Evolutionary conservation across 441 rosid genomes (phyloP).

Genomic region (Theobroma grandiflorum): DNA sequence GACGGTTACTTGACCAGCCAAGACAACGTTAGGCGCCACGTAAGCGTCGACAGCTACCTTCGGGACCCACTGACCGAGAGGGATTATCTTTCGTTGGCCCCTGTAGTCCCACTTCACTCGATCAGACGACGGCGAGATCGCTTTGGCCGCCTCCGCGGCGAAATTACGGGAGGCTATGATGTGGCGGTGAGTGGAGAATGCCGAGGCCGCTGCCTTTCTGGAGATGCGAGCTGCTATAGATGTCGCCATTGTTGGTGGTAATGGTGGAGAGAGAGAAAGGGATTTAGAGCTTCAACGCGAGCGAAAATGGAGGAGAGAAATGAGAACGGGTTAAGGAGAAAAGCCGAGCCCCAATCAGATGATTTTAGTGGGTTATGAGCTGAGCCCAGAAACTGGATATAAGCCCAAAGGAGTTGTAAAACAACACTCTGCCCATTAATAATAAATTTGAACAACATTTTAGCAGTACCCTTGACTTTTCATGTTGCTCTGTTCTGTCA

Average conservation of each 20-base stretch:
- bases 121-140: conserved; percentile 74
- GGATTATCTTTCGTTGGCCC: conserved; percentile 95
- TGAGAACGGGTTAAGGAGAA: not conserved
- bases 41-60: conserved; percentile 96
- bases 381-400: not conserved
- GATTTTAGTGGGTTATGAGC: not conserved
- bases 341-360: not conserved
- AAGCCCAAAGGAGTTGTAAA: not conserved
- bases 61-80: conserved; percentile 96
- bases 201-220: conserved; percentile 42
- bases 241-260: conserved; percentile 62
- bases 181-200: conserved; percentile 24
- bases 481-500: not conserved
- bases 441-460: no score
- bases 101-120: conserved; percentile 97
- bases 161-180: conserved; percentile 31
- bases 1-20: conserved; percentile 92
- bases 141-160: conserved; percentile 53
- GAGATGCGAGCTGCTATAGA: conserved; percentile 66
- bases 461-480: no score
- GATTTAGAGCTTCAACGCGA: conserved; percentile 12
- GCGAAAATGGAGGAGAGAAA: conserved; percentile 14
- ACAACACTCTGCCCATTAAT: not conserved
- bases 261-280: conserved; percentile 15
- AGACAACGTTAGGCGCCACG: conserved; percentile 92